Conservation (phyloP, 306 rosid species). For the Cucumis sativus region Cucumber_9930_V3 NC_026659.2:25858001-25858500, state of each 20-base stretch:
- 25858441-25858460: constrained; percentile 35
- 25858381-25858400: constrained; percentile 5
- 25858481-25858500: constrained; percentile 17
- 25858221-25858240: constrained; percentile 30
- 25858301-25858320: constrained; percentile 36
- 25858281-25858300: constrained; percentile 25
- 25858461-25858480: constrained; percentile 26
- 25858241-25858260: constrained; percentile 18
- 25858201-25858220: constrained; percentile 23
- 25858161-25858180: constrained; percentile 57
- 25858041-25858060: constrained; percentile 38
- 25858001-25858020: constrained; percentile 79
- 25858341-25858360: constrained; percentile 20
- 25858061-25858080: constrained; percentile 43
- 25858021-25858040: constrained; percentile 50
- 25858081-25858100: constrained; percentile 37
- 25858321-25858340: constrained; percentile 40
- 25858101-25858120: constrained; percentile 55
- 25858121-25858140: constrained; percentile 66
- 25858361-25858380: constrained; percentile 3
- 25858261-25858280: constrained; percentile 17
- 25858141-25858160: constrained; percentile 57
- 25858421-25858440: constrained; percentile 15
- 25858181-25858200: constrained; percentile 54
- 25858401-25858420: background rate